Base-by-base conservation (phyloP, 345 rosid species). In the Trapa bicornis region DNA sequence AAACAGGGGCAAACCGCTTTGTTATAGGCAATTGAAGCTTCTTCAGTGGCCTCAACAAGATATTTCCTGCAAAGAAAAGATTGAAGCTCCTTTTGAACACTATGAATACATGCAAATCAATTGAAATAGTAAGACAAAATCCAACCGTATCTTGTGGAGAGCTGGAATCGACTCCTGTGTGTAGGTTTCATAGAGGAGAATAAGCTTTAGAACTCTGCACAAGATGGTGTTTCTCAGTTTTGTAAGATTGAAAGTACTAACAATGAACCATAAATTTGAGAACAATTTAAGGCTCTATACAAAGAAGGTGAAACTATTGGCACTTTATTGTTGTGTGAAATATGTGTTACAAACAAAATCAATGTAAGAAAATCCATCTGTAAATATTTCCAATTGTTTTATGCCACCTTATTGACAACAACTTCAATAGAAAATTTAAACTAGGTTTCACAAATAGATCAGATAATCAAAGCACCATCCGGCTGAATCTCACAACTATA, bases 11-110 rank as follows among this genome's bases (percentile, higher is more conserved):
- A 74, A 71, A 94, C 99, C 84, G 97, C 96, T 87, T 94, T 94
- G 74, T 87, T 94, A 66, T 94, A 94, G 52, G 91, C 96, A 73
- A 87, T 80, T 68, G 97, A 87, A 74, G 97, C 96, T 84, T 91
- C 97, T 75, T 94, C 96, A 0, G 96, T 91, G 52, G 97, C 97
- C 80, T 94, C 99, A 0, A 85, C 86, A 54, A 94, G 93, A 77
- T 84, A 87, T 74, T 89, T 91, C 86, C 99, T 94, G 79, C 56
- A 64, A 65, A 62, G 42, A 66, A 68, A 22, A 54, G 32, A n/a
- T 52, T 22, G 29, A 69, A 43, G 32, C 32, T 38, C 66, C 64
- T 17, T 36, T 35, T 58, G 33, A 45, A 53, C 60, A 48, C 32
- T 15, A 11, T 47, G 33, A 8, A 1, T 5, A 14, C 5, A 64